A percentile compares a stretch with the other conserved stretches of the same genome.
Conservation (phyloP, 495 filamentous ascomycete species). For the Podospora fimiseda region DNA sequence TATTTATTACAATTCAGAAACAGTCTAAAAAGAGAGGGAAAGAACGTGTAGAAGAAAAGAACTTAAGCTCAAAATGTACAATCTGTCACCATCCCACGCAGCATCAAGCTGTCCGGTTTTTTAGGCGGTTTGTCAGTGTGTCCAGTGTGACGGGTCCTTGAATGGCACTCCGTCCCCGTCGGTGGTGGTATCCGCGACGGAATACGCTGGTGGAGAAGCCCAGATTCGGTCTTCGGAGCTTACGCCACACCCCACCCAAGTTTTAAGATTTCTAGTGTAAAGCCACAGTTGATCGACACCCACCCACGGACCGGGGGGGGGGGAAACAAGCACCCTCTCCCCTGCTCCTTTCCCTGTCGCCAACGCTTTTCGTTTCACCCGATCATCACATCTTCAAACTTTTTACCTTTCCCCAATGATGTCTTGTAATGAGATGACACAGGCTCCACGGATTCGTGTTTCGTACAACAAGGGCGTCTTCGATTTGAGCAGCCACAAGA, state of each 20-base stretch:
- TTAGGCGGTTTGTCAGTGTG: not conserved
- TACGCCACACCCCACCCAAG: not conserved
- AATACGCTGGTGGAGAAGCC: no score
- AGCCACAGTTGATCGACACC: not conserved
- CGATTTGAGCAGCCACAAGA: not conserved
- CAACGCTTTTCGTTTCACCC: not conserved
- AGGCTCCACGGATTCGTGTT: not conserved
- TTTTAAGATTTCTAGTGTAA: not conserved
- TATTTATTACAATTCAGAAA: no score
- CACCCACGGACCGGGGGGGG: not conserved
- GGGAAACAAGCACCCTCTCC: no score
- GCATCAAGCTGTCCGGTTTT: constrained; percentile 15
- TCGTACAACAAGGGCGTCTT: not conserved
- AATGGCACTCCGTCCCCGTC: not conserved
- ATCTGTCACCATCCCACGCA: constrained; percentile 8
- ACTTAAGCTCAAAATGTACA: not conserved
- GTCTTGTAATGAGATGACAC: not conserved
- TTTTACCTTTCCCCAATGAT: not conserved
- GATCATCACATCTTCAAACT: no score
- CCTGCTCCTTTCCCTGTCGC: no score
- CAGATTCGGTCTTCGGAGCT: not conserved
- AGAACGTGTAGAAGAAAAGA: not conserved
- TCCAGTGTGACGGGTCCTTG: not conserved
- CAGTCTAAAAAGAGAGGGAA: not conserved
- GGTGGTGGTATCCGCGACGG: no score